Base-by-base conservation (phyloP, 2,329 filamentous ascomycete species). In the Colletotrichum magnum region DNA sequence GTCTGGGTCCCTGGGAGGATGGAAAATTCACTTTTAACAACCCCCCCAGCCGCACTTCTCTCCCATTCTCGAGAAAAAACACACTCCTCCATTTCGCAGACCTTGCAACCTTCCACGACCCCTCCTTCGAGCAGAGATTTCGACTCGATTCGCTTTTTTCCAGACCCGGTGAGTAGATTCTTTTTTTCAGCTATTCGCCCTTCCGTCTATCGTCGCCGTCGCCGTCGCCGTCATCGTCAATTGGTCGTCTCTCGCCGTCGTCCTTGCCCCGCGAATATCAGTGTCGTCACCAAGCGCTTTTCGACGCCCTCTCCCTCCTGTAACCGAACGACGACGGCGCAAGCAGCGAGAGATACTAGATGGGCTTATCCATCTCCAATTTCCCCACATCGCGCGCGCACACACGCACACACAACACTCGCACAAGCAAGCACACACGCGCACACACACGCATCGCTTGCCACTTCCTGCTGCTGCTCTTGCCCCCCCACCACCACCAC, bases 391-490 rank as follows among this genome's bases (percentile, higher is more conserved):
- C 43, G 70, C 69, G 61, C 68, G 60, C 68, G 58, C 57, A 67
- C 50, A 64, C 58, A 53, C 73, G 32, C 32, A 36, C 32, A 36
- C 32, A 36, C 32, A 36, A 36, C 32, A 36, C 32, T 36, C 32
- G 32, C 32, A 36, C 32, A 36, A 36, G 32, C 32, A 36, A 7
- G 10, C 7, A 9, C 32, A 32, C 28, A 36, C 32, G 32, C 43
- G 70, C 69, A 59, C 68, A 57, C 68, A 58, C 57, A 67, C 50
- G 61, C 58, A 53, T 72, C 63, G 66, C 62, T 75, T 70, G 74
- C 74, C 56, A 43, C 54, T 68, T 68, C 54, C 26, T 12, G 32
- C 32, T 10, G 7, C 26, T 21, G 32, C 32, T 36, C 32, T 36
- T 36, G 32, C 60, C 63, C 63, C 41, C 63, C 64, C 47, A 68